Percentiles rank a stretch among this genome's conserved stretches.
Conservation (phyloP, 345 rosid species). For the Schrenkiella parvula region DNA sequence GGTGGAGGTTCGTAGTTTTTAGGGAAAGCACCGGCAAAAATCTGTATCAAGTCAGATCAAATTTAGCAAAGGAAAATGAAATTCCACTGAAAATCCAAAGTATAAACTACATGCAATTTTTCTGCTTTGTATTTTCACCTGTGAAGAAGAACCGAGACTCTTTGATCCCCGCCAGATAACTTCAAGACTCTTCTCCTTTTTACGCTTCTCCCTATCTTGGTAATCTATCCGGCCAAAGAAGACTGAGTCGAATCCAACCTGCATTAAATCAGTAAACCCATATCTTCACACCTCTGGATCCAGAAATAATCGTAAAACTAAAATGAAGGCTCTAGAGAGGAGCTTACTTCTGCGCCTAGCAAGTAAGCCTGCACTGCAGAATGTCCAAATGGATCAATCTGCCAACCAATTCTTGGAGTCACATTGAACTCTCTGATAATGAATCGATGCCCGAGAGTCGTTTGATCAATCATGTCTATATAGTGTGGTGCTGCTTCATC, state of each 20-base stretch:
- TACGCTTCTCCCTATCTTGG: constrained; percentile 87
- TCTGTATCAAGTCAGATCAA: constrained; percentile 42
- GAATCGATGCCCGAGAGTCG: constrained; percentile 87
- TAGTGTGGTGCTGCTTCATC: constrained; percentile 94
- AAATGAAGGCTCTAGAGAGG: not conserved
- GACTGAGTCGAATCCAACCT: constrained; percentile 93
- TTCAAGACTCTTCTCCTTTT: constrained; percentile 83
- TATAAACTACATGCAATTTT: not conserved
- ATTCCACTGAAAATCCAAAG: not conserved
- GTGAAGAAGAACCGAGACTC: constrained; percentile 85
- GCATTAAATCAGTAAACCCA: constrained; percentile 26
- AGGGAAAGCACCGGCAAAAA: constrained; percentile 96
- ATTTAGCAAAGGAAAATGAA: constrained; percentile 1
- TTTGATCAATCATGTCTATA: constrained; percentile 98
- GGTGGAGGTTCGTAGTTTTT: constrained; percentile 93
- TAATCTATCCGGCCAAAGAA: constrained; percentile 94
- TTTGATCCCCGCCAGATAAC: constrained; percentile 90
- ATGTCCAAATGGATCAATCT: constrained; percentile 99
- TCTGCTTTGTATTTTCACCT: constrained; percentile 39
- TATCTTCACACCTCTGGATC: constrained; percentile 3
- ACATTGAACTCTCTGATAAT: constrained; percentile 72
- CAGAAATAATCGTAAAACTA: not conserved
- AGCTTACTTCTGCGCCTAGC: constrained; percentile 80
- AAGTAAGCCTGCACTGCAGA: constrained; percentile 97
- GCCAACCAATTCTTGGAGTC: constrained; percentile 99